These are phyloP conservation scores for Sanguinoderma infundibulare DNA, from an alignment of 1,284 basidiomycete species.

Conservation along the genomic window DNA sequence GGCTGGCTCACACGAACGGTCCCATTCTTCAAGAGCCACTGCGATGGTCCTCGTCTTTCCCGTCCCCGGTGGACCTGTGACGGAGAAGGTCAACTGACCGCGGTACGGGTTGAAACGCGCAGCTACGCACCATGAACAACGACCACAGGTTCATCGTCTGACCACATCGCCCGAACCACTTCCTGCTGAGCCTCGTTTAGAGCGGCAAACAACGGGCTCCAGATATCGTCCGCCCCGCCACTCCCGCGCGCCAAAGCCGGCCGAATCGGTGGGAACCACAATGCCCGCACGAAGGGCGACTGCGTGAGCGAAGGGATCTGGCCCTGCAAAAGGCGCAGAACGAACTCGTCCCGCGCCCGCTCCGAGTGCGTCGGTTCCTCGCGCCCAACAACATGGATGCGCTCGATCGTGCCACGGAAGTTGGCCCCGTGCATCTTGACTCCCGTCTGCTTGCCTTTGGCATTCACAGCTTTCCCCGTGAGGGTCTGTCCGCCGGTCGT, in stretches of 20 bases:
- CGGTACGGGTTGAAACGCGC: too few species aligned
- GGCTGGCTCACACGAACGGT: slow-evolving; percentile 1
- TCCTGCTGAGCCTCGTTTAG: slow-evolving; percentile 26
- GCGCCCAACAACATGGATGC: slow-evolving; percentile 23
- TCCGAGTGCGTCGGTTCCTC: slow-evolving; percentile 20
- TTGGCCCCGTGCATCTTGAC: slow-evolving; percentile 6
- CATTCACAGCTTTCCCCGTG: slow-evolving; percentile 9
- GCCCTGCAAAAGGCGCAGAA: slow-evolving; percentile 13
- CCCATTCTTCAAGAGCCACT: slow-evolving; percentile 24
- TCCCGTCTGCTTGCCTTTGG: slow-evolving; percentile 14
- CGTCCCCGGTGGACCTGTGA: slow-evolving; percentile 26
- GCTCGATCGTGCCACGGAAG: slow-evolving; percentile 7
- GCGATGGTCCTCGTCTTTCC: slow-evolving; percentile 43
- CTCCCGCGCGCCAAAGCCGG: background rate
- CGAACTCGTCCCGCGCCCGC: slow-evolving; percentile 19
- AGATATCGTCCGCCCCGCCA: background rate
- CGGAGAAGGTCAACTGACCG: too few species aligned
- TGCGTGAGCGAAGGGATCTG: background rate
- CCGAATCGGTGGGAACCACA: slow-evolving; percentile 4
- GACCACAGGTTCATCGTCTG: slow-evolving; percentile 10
- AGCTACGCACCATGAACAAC: slow-evolving; percentile 9
- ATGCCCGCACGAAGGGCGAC: background rate
- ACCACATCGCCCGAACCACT: slow-evolving; percentile 21
- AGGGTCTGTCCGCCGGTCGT: background rate
- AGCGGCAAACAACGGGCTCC: background rate